Percentiles rank a stretch among this genome's conserved stretches.
These are phyloP conservation scores for Mortierella sp. DNA, from an alignment of 371 early-diverging fungal species.

Conservation along the genomic window DNA sequence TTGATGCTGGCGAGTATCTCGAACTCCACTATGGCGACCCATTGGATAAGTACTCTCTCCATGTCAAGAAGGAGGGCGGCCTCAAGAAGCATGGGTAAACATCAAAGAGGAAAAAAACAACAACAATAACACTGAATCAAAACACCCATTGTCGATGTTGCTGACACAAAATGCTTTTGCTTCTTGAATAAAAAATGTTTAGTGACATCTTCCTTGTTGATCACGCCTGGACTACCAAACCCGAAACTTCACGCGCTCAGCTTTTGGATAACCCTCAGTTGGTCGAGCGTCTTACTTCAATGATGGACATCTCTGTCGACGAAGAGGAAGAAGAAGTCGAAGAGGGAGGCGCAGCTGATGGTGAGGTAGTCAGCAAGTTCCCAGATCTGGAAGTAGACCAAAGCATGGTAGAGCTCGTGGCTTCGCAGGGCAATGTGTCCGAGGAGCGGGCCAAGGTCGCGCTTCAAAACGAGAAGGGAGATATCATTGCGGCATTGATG, in stretches of 20 bases:
- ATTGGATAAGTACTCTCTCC: slow-evolving; percentile 67
- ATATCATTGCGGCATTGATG: slow-evolving; percentile 77
- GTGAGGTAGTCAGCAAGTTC: slow-evolving; percentile 37
- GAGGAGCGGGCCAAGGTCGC: slow-evolving; percentile 68
- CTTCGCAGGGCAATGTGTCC: slow-evolving; percentile 72
- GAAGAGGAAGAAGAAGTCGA: slow-evolving; percentile 59
- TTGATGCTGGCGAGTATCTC: slow-evolving; percentile 67
- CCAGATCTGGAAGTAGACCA: slow-evolving; percentile 58
- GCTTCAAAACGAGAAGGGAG: slow-evolving; percentile 68
- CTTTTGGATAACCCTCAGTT: slow-evolving; percentile 64
- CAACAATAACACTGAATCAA: too few relatives aligned
- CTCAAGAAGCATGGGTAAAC: slow-evolving; percentile 68
- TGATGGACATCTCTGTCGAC: slow-evolving; percentile 71
- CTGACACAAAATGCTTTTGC: not conserved
- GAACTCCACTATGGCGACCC: slow-evolving; percentile 73
- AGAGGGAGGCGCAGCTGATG: slow-evolving; percentile 22
- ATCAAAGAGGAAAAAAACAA: not conserved
- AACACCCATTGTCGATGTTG: too few relatives aligned
- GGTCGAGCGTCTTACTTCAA: slow-evolving; percentile 71
- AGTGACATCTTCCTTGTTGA: slow-evolving; percentile 78
- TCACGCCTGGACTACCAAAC: slow-evolving; percentile 81
- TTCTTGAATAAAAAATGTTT: not conserved
- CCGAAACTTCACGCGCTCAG: slow-evolving; percentile 68
- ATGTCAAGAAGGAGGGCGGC: slow-evolving; percentile 63
- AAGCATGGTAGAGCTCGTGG: slow-evolving; percentile 65